phyloP scores from a whole-genome alignment of 164 flowering plant genomes.

The Annona squamosa region DNA sequence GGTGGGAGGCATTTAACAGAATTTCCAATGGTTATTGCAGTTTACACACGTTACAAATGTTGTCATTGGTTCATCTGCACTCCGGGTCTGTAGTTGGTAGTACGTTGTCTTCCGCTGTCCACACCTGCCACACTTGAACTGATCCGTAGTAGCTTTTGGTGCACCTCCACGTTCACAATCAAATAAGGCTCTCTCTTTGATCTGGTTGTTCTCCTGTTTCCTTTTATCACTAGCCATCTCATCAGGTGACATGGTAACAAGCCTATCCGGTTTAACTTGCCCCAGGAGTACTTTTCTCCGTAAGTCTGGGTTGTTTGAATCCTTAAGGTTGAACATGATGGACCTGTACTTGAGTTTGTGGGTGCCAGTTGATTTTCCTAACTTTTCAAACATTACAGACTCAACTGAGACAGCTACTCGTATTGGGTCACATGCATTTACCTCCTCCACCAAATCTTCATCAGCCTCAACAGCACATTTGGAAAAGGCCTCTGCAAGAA shows the following conservation, averaged over 20 bases:
- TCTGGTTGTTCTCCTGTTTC: constrained; percentile 45
- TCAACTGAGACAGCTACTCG: constrained; percentile 76
- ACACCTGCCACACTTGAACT: constrained; percentile 85
- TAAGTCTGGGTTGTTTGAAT: constrained; percentile 78
- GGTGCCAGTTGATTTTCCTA: constrained; percentile 66
- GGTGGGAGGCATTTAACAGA: constrained; percentile 36
- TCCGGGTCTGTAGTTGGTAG: constrained; percentile 88
- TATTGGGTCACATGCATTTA: constrained; percentile 58
- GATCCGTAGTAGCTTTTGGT: constrained; percentile 70
- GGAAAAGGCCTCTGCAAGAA: constrained; percentile 62
- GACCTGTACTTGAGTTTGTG: constrained; percentile 80
- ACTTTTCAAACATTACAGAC: constrained; percentile 68
- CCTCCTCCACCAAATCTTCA: constrained; percentile 40
- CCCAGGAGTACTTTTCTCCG: constrained; percentile 83
- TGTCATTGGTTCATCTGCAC: constrained; percentile 99
- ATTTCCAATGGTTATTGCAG: constrained; percentile 95
- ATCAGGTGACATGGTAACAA: constrained; percentile 49
- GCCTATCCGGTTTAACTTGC: constrained; percentile 49
- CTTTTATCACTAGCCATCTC: constrained; percentile 90
- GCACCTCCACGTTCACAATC: constrained; percentile 63
- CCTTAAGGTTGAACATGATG: constrained; percentile 79
- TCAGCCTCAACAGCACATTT: constrained; percentile 58
- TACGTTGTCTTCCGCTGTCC: constrained; percentile 76
- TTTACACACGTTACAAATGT: constrained; percentile 78
- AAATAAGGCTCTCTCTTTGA: constrained; percentile 66